Evolutionary conservation across 306 rosid species (phyloP), one percentile per base, ranked within the genome.

Genomic region (Prinsepia uniflora): DNA sequence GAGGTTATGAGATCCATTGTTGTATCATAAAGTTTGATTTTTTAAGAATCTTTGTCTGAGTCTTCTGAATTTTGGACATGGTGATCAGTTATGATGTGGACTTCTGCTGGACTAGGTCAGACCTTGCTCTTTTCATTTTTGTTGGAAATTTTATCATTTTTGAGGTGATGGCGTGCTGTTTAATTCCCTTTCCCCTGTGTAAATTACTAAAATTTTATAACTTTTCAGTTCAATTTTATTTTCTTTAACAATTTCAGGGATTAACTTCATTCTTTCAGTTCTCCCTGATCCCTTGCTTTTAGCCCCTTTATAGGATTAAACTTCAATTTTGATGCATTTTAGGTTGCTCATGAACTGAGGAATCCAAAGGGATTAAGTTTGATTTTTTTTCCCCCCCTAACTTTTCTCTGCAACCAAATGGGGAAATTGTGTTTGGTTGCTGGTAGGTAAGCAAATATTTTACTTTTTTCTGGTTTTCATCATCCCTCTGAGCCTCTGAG

Each of bases 361-460:
- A 36, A 66, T 46, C 48, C 36, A 46, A 17, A 48, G 17, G n/a
- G 24, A 68, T 36, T 42, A 61, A 9, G 1, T 73, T 79, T 75
- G 40, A 41, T 64, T 66, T 53, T 10, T 43, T 70, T 61, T 78
- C 76, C 71, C 67, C 75, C 76, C 71, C 67, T 36, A 70, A 42
- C 55, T 80, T 78, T 74, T 78, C 69, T 80, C 80, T n/a, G 69
- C 72, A 70, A 76, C 55, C 61, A 83, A 82, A 72, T 71, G 18
- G 84, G 72, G 39, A 34, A 72, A 45, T 44, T 45, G 34, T 67
- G 79, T 76, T 90, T 86, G 94, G 88, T 87, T 30, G 76, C 72
- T 78, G 91, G 76, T 90, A 77, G 96, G 88, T 84, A 67, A 90
- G 82, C 63, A 64, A 70, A 45, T 75, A 58, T 67, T 57, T 48